A percentile compares a stretch with the other conserved stretches of the same genome.
Evolutionary conservation across 139 green algal genomes (phyloP).

Genomic region (Diplosphaera chodatii): DNA sequence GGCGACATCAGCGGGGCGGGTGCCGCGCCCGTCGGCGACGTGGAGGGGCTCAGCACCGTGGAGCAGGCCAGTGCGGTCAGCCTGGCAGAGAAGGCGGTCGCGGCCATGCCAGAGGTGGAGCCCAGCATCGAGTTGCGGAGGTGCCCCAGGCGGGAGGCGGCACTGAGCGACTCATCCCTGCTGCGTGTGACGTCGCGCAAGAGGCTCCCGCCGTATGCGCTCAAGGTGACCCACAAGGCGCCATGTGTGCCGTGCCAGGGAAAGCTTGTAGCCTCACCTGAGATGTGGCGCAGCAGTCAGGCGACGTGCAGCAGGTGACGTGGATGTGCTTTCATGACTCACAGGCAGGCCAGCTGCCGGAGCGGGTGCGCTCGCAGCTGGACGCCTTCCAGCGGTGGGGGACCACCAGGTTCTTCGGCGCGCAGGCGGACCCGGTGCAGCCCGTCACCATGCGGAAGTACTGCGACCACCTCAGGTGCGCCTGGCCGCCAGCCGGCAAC

Average conservation of each 20-base stretch:
- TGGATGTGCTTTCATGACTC: background rate
- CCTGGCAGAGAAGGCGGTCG: background rate
- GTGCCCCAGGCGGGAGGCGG: conserved; percentile 8
- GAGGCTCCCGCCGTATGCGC: conserved; percentile 8
- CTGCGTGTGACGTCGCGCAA: conserved; percentile 11
- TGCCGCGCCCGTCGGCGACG: background rate
- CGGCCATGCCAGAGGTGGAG: background rate
- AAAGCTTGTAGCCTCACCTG: no score
- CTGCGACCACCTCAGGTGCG: conserved; percentile 31
- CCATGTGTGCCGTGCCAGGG: no score
- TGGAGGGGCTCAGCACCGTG: background rate
- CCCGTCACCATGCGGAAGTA: conserved; percentile 40
- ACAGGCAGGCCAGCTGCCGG: conserved; percentile 17
- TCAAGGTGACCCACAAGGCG: conserved; percentile 6
- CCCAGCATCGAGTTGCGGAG: conserved; percentile 14
- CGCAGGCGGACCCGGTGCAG: conserved; percentile 33
- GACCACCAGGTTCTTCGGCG: conserved; percentile 31
- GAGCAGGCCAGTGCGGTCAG: background rate
- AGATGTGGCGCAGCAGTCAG: no score
- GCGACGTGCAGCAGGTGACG: background rate
- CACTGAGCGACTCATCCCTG: background rate
- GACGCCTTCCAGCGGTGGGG: conserved; percentile 32
- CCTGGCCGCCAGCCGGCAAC: no score
- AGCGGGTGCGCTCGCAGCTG: conserved; percentile 29
- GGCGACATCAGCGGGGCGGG: background rate